Percentiles rank a stretch among this genome's conserved stretches.
These are phyloP conservation scores for Pisolithus marmoratus DNA, from an alignment of 768 basidiomycete genomes.

Conservation along the genomic window DNA sequence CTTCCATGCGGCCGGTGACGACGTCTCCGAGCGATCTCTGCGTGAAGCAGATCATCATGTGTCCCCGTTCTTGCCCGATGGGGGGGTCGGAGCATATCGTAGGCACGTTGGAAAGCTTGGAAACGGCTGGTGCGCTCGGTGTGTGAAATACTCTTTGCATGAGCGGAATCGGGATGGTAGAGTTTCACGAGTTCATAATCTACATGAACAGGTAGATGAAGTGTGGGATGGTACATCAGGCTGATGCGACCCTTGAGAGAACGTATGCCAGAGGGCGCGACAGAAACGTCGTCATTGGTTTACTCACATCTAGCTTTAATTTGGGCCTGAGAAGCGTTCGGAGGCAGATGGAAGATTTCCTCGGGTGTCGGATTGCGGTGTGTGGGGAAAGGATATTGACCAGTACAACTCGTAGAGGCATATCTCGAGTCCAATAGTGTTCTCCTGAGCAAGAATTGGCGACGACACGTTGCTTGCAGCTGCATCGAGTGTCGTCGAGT, in stretches of 20 bases:
- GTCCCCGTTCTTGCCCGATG: background rate
- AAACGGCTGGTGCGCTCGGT: conserved; percentile 52
- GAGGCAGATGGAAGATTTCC: conserved; percentile 67
- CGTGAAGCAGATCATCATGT: background rate
- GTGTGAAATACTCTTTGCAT: conserved; percentile 36
- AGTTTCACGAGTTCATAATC: conserved; percentile 71
- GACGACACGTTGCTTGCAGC: too few species aligned
- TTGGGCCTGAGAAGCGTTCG: conserved; percentile 48
- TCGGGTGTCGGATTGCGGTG: conserved; percentile 54
- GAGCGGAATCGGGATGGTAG: conserved; percentile 65
- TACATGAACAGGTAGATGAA: conserved; percentile 18
- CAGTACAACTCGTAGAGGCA: background rate
- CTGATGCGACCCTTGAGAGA: background rate
- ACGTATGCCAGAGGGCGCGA: too few species aligned
- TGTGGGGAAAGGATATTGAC: conserved; percentile 42
- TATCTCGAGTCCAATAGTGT: background rate
- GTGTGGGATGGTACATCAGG: background rate
- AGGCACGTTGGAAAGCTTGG: conserved; percentile 59
- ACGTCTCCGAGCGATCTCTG: background rate
- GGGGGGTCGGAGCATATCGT: conserved; percentile 36
- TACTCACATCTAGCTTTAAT: conserved; percentile 66
- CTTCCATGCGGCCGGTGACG: background rate
- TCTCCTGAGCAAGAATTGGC: too few species aligned
- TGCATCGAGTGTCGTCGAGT: too few species aligned
- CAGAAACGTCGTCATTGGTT: too few species aligned